These are phyloP conservation scores for Lagerstroemia speciosa DNA, from an alignment of 345 rosid species.

Conservation along the genomic window DNA sequence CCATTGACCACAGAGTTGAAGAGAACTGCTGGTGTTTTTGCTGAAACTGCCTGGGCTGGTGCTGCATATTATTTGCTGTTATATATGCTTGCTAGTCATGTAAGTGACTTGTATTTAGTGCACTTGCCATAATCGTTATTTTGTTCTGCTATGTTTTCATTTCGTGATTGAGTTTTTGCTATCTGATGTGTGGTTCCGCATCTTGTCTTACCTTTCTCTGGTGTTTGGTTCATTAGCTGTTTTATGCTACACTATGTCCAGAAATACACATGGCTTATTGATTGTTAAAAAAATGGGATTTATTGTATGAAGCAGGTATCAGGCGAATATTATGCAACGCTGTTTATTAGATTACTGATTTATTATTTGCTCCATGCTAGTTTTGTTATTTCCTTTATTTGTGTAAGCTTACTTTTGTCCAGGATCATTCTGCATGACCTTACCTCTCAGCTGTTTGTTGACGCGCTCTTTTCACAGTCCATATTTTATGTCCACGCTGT, in stretches of 20 bases:
- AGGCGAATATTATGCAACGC: neutral
- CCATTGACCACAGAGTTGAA: conserved; percentile 83
- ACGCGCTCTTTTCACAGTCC: no score
- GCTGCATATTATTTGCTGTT: conserved; percentile 87
- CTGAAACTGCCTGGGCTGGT: conserved; percentile 98
- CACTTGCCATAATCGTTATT: no score
- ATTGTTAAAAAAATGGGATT: neutral
- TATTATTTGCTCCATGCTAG: neutral
- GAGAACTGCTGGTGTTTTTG: conserved; percentile 92
- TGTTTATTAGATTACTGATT: neutral
- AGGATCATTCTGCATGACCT: no score
- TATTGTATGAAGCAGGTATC: neutral
- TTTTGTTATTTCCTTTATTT: neutral
- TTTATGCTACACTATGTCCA: neutral
- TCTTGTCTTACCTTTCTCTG: neutral
- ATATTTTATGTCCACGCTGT: no score
- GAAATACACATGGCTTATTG: no score
- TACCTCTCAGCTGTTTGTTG: no score
- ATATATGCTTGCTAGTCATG: conserved; percentile 99
- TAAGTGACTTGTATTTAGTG: no score
- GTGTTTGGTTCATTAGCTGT: neutral
- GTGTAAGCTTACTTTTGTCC: neutral
- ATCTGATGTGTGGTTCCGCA: neutral
- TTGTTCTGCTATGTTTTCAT: no score
- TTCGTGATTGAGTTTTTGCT: no score